Conservation (phyloP, 2,329 filamentous ascomycete species). For the Myriosclerotinia duriaeana region DNA sequence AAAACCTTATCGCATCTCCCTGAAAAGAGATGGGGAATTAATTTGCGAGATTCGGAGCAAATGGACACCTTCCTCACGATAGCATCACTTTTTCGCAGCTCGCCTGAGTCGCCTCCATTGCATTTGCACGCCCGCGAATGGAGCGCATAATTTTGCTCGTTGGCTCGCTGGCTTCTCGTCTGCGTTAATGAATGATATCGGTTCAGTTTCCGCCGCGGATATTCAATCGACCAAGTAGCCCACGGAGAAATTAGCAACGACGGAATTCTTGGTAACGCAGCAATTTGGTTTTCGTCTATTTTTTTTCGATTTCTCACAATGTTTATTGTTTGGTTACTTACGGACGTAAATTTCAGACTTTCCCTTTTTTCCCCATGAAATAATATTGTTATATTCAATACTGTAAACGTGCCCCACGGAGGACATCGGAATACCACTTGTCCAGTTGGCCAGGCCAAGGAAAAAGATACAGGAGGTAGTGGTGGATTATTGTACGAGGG, state of each 20-base stretch:
- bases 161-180: not conserved
- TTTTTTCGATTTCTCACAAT: too few relatives aligned
- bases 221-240: not conserved
- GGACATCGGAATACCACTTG: not conserved
- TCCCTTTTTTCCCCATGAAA: too few relatives aligned
- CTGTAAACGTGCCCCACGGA: not conserved
- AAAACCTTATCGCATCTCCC: conserved; percentile 14
- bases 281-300: too few relatives aligned
- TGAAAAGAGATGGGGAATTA: conserved; percentile 6
- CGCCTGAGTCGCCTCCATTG: conserved; percentile 2
- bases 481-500: too few relatives aligned
- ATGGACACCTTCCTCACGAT: conserved; percentile 3
- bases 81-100: conserved; percentile 6
- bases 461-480: too few relatives aligned
- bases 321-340: too few relatives aligned
- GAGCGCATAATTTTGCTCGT: conserved; percentile 7
- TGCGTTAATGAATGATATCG: not conserved
- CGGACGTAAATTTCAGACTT: too few relatives aligned
- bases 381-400: too few relatives aligned
- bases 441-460: too few relatives aligned
- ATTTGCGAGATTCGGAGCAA: conserved; percentile 10
- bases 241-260: too few relatives aligned
- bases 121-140: conserved; percentile 10
- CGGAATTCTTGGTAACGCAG: too few relatives aligned
- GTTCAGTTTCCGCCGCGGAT: conserved; percentile 4